Evolutionary conservation across 1,139 yeast genomes (phyloP), one percentile per base, ranked within the genome.

Genomic region (Blastobotrys elegans): DNA sequence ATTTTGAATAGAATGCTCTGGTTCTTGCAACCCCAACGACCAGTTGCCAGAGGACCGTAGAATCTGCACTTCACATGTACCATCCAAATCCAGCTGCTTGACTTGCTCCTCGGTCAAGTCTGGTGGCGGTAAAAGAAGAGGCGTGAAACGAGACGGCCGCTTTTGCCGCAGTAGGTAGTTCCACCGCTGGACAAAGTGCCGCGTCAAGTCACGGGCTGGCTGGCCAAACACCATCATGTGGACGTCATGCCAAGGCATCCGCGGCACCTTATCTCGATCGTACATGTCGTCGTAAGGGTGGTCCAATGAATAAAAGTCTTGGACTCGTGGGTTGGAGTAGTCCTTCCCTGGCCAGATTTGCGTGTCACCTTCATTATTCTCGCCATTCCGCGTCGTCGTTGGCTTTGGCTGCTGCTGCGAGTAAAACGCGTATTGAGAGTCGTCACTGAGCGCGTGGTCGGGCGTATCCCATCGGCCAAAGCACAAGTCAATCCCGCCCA

Each of bases 211-310:
- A 51, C 97, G 75, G 0, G 97, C 98, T 5, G 90, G 81, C 60
- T 90, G 95, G n/a, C 99, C 99, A 8, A 90, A 79, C 2, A 95
- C 82, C 69, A 89, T 80, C 95, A 90, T 92, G 60, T 92, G 97
- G 40, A 94, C 87, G 73, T 94, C 99, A 66, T 94, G 99, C 99
- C 98, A 94, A 5, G 98, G 98, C 99, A 94, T 94, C 59, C 99
- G 77, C 2, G 98, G 97, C 14, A 79, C 76, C 20, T 67, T 67
- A 29, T 77, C 72, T 54, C 99, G 77, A 65, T 94, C 95, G 63
- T 89, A 89, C 95, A 92, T 84, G 20, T 89, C 87, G 43, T 86
- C 95, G 61, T 84, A 89, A 1, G 98, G 98, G 55, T 80, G 80
- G 55, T 90, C 89, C 50, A 94, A 73, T 1, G 76, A 82, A 60